Evolutionary conservation across 495 filamentous ascomycete species (phyloP), one percentile per base, ranked within the genome.

Genomic region (Aspergillus nidulans): DNA sequence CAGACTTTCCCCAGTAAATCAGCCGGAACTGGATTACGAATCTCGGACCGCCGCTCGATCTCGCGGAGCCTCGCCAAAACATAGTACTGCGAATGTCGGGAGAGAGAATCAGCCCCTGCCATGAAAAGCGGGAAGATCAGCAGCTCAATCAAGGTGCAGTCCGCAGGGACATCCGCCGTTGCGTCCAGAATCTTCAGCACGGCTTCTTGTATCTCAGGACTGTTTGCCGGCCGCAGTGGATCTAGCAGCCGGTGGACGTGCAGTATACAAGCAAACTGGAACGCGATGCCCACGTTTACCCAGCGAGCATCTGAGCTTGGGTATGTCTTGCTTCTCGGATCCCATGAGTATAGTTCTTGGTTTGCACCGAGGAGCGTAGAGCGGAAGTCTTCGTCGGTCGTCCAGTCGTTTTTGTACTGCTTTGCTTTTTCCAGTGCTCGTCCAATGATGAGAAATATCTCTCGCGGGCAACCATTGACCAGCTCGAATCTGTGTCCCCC

Each of bases 391-490:
- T 61, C 25, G 16, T 46, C 56, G 2, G 40, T 57, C 4, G 68
- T 30, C 40, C 56, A 54, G 18, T 66, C 69, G 4, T 50, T 15
- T 1, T 62, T 57, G 56, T 72, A 56, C 10, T 63, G 61, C 42
- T 74, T 74, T 18, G 68, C 61, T 47, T 61, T 60, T 19, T 74
- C 68, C 12, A 74, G 51, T 4, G 64, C 63, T 9, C 62, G 46
- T 4, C 69, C 69, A 25, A 72, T 72, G 19, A 74, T 60, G 1
- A 72, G 48, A 20, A 71, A 68, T 23, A 74, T 41, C 3, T 69
- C 69, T 10, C 66, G 58, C 1, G 68, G 71, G 48, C 68, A 71
- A 3, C 69, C 71, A 47, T 74, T 74, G 4, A 74, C 71, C 16
- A 59, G 49, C 48, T 74, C 71, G 20, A 74, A 72, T 47, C 59